Conservation (phyloP, 139 green algal genomes). For the Asterochloris sp. region DNA sequence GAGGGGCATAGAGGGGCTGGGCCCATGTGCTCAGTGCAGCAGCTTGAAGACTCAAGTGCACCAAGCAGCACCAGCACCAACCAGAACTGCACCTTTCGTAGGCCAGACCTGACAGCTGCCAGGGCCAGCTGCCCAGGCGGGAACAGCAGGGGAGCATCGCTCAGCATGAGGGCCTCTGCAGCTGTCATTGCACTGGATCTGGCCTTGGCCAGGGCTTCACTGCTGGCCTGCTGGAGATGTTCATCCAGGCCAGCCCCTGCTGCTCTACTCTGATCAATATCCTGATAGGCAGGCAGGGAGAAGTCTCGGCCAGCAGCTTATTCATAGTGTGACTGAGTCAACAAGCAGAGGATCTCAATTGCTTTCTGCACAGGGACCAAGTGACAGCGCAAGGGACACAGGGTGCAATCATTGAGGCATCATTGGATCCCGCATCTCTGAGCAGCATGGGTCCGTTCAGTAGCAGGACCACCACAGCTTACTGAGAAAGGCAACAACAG, state of each 20-base stretch:
- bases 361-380: too few species aligned
- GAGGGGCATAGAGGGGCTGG: too few species aligned
- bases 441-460: too few species aligned
- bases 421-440: too few species aligned
- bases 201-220: constrained; percentile 20
- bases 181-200: constrained; percentile 20
- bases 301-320: neutral
- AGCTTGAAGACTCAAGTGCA: too few species aligned
- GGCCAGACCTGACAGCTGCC: constrained; percentile 44
- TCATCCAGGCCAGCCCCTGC: neutral
- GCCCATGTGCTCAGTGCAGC: too few species aligned
- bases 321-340: neutral
- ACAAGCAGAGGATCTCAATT: too few species aligned
- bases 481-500: too few species aligned
- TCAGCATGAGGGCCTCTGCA: constrained; percentile 65
- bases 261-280: constrained; percentile 1
- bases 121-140: constrained; percentile 55
- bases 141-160: constrained; percentile 71
- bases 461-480: too few species aligned
- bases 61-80: too few species aligned
- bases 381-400: too few species aligned
- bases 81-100: constrained; percentile 23
- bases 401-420: too few species aligned
- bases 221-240: neutral
- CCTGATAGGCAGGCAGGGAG: neutral